phyloP scores from a whole-genome alignment of 2,329 filamentous ascomycete genomes.

The Pseudogymnoascus sp. region DNA sequence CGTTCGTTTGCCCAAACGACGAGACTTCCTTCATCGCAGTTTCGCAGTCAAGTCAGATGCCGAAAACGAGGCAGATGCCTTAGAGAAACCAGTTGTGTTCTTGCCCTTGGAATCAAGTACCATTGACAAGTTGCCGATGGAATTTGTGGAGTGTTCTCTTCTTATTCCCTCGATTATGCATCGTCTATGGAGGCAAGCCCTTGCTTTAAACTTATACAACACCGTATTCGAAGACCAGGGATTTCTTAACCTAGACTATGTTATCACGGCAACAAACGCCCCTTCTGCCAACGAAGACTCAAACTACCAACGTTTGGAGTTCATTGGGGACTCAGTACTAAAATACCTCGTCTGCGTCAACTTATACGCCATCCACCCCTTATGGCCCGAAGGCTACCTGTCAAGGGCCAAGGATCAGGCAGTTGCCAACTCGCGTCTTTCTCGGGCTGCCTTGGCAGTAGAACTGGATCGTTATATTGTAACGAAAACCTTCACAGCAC shows the following conservation, averaged over 20 bases:
- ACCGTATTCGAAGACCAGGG: constrained; percentile 45
- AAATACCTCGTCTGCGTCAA: constrained; percentile 66
- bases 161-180: constrained; percentile 68
- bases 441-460: constrained; percentile 50
- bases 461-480: constrained; percentile 69
- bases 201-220: constrained; percentile 51
- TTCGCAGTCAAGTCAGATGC: not conserved
- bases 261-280: constrained; percentile 64
- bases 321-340: constrained; percentile 75
- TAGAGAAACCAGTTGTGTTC: not conserved
- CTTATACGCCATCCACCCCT: constrained; percentile 47
- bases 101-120: not conserved
- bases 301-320: constrained; percentile 80
- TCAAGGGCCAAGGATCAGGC: constrained; percentile 58
- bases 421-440: constrained; percentile 69
- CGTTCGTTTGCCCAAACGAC: constrained; percentile 42
- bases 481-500: constrained; percentile 54
- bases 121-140: constrained; percentile 9
- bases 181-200: constrained; percentile 55
- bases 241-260: constrained; percentile 45
- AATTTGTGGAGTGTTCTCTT: constrained; percentile 42
- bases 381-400: constrained; percentile 71
- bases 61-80: not conserved
- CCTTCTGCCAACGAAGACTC: constrained; percentile 48
- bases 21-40: constrained; percentile 48